phyloP scores from a whole-genome alignment of 345 rosid genomes.

The Aquilaria malaccensis region DNA sequence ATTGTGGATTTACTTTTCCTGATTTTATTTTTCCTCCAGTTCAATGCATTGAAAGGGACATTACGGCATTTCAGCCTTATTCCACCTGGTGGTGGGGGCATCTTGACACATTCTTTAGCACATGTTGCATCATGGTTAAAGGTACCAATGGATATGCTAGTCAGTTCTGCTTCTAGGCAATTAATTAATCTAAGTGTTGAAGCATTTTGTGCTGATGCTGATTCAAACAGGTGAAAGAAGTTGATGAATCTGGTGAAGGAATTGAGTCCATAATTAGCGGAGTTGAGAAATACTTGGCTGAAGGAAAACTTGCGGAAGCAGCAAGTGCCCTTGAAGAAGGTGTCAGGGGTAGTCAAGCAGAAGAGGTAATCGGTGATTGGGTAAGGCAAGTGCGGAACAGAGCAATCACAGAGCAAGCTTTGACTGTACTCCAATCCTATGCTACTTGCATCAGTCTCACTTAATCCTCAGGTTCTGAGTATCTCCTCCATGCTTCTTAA shows the following conservation, averaged over 20 bases:
- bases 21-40: constrained; percentile 28
- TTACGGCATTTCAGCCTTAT: constrained; percentile 82
- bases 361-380: constrained; percentile 63
- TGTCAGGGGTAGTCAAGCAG: constrained; percentile 83
- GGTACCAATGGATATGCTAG: constrained; percentile 31
- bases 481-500: no score
- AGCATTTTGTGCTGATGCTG: background rate
- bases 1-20: constrained; percentile 5
- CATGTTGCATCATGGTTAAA: constrained; percentile 78
- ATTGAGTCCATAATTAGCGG: constrained; percentile 59
- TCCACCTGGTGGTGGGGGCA: constrained; percentile 88
- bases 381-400: constrained; percentile 64
- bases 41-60: constrained; percentile 68
- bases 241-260: constrained; percentile 55
- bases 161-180: background rate
- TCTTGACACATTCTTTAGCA: constrained; percentile 75
- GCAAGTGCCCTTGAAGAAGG: constrained; percentile 84
- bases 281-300: constrained; percentile 68
- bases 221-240: constrained; percentile 53
- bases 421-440: constrained; percentile 71
- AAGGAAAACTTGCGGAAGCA: constrained; percentile 87
- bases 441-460: constrained; percentile 75
- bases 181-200: background rate
- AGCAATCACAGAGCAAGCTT: constrained; percentile 88
- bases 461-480: constrained; percentile 15